phyloP scores from a whole-genome alignment of 768 basidiomycete species.

The Hemileccinum rubropunctum region DNA sequence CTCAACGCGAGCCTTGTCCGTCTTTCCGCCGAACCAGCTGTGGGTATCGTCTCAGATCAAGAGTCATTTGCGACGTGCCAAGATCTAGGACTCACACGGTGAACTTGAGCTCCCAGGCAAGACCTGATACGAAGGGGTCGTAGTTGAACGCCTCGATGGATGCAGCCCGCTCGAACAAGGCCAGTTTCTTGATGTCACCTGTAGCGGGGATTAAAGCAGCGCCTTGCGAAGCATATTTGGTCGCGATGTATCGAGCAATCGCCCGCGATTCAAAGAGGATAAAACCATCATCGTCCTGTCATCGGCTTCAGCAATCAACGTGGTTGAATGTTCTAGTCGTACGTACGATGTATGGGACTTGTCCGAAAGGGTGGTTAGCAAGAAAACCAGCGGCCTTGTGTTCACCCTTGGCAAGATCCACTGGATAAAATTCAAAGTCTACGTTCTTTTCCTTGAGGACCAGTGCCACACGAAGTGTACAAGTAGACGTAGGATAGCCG shows the following conservation, averaged over 20 bases:
- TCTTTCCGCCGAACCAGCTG: constrained; percentile 20
- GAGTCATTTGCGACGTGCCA: too few species aligned
- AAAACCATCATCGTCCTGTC: constrained; percentile 39
- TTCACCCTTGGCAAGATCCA: constrained; percentile 42
- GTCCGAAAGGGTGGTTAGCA: constrained; percentile 54
- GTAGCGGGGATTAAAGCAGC: constrained; percentile 33
- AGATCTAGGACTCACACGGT: constrained; percentile 36
- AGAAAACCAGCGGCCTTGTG: constrained; percentile 48
- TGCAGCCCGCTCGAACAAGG: constrained; percentile 50
- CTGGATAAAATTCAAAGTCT: constrained; percentile 45
- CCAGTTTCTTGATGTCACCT: constrained; percentile 31
- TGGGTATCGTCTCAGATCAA: neutral
- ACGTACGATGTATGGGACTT: constrained; percentile 38
- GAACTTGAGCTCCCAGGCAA: constrained; percentile 46
- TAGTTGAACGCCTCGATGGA: constrained; percentile 55
- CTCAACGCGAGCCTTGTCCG: constrained; percentile 33
- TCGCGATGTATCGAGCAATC: constrained; percentile 40
- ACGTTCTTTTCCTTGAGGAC: constrained; percentile 54
- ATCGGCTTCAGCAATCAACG: too few species aligned
- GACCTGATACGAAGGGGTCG: constrained; percentile 38
- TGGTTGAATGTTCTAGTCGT: too few species aligned
- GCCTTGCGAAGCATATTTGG: constrained; percentile 38
- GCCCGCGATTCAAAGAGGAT: constrained; percentile 42
- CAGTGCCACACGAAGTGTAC: constrained; percentile 49
- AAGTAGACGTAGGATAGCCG: constrained; percentile 35